Evolutionary conservation across 83 land plant species (phyloP).

Genomic region (Larix sibirica): DNA sequence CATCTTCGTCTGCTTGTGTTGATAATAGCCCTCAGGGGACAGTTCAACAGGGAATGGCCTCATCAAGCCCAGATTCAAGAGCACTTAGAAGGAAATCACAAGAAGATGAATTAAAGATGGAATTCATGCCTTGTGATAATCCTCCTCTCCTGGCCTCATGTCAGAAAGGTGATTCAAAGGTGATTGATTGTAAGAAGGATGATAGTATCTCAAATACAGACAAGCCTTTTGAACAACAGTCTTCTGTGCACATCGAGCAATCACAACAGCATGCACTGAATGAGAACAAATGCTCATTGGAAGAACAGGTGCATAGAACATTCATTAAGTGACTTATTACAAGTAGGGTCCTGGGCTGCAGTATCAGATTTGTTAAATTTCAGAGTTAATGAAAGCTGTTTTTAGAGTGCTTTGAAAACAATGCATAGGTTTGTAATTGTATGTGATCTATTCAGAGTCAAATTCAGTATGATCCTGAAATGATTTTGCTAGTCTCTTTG

Average conservation of each 20-base stretch:
- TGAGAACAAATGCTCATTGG: slow-evolving; percentile 8
- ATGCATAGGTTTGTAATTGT: not conserved
- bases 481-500: slow-evolving; percentile 3
- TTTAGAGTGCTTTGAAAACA: not conserved
- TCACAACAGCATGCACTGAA: not conserved
- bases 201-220: slow-evolving; percentile 3
- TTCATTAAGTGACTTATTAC: not conserved
- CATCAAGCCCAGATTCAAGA: slow-evolving; percentile 24
- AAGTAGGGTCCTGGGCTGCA: not conserved
- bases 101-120: slow-evolving; percentile 15
- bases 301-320: slow-evolving; percentile 1
- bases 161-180: slow-evolving; percentile 5
- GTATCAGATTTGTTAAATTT: not conserved
- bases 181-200: not conserved
- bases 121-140: slow-evolving; percentile 16
- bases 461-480: not conserved
- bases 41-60: slow-evolving; percentile 17
- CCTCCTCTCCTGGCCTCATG: not conserved
- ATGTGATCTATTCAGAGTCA: slow-evolving; percentile 6
- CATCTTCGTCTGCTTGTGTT: slow-evolving; percentile 28
- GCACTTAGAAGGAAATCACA: slow-evolving; percentile 15
- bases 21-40: slow-evolving; percentile 28
- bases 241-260: slow-evolving; percentile 3
- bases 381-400: not conserved
- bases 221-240: slow-evolving; percentile 1